phyloP scores from a whole-genome alignment of 805 yeast species.

The Candida oleophila region DNA sequence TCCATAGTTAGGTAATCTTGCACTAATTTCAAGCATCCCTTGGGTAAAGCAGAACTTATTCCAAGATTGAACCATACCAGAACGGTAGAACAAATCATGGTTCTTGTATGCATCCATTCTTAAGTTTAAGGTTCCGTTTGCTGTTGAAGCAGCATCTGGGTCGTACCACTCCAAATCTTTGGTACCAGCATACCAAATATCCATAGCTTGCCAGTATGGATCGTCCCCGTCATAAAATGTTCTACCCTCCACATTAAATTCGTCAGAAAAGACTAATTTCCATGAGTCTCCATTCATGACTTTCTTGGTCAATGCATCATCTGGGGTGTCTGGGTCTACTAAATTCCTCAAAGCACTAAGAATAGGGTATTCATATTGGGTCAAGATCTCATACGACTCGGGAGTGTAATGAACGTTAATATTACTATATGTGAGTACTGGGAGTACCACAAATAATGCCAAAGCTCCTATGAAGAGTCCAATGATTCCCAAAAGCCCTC shows the following conservation, averaged over 20 bases:
- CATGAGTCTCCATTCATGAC: constrained; percentile 30
- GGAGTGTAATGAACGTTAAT: constrained; percentile 33
- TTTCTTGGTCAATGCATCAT: constrained; percentile 44
- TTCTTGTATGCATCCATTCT: constrained; percentile 33
- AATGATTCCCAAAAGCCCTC: constrained; percentile 63
- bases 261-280: constrained; percentile 37
- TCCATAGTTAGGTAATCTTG: constrained; percentile 30
- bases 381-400: constrained; percentile 37
- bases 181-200: constrained; percentile 37
- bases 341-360: constrained; percentile 59
- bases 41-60: constrained; percentile 34
- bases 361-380: constrained; percentile 57
- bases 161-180: constrained; percentile 39
- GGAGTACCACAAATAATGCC: constrained; percentile 73
- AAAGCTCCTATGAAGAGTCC: constrained; percentile 59
- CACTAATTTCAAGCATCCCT: constrained; percentile 29
- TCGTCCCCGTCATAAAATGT: constrained; percentile 40
- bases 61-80: constrained; percentile 39
- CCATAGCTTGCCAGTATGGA: constrained; percentile 36
- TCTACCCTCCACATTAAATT: constrained; percentile 37
- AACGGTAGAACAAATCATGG: constrained; percentile 28
- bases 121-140: constrained; percentile 30
- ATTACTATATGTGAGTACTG: constrained; percentile 83
- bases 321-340: constrained; percentile 74
- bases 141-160: constrained; percentile 36